A percentile compares a stretch with the other conserved stretches of the same genome.
Conservation (phyloP, 805 yeast species). For the Candida tallmaniae region DNA sequence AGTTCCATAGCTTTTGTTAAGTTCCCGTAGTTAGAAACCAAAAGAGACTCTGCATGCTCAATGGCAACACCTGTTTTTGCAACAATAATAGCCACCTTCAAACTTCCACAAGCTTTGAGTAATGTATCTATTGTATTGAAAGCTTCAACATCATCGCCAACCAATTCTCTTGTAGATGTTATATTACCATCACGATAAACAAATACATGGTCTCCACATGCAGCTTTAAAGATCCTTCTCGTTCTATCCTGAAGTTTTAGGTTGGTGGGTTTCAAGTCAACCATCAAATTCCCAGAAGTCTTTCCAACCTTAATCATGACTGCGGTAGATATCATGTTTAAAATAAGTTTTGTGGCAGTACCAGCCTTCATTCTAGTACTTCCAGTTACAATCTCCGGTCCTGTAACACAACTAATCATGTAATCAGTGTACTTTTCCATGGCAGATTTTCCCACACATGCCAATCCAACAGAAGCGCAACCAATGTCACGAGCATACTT, state of each 20-base stretch:
- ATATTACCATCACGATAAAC: not conserved
- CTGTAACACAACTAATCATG: slow-evolving; percentile 2
- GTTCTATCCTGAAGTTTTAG: slow-evolving; percentile 2
- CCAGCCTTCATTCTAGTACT: slow-evolving; percentile 5
- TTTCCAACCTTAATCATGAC: slow-evolving; percentile 3
- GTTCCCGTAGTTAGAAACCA: not conserved
- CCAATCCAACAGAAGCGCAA: slow-evolving; percentile 12
- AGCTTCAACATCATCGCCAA: not conserved
- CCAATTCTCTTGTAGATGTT: not conserved
- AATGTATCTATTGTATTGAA: not conserved
- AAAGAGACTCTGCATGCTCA: not conserved
- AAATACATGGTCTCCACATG: not conserved
- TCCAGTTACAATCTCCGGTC: slow-evolving; percentile 3
- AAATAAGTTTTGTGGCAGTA: slow-evolving; percentile 4
- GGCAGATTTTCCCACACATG: slow-evolving; percentile 1
- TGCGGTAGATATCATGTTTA: slow-evolving; percentile 1
- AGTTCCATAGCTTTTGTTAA: not conserved
- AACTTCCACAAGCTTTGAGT: not conserved
- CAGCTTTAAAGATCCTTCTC: slow-evolving; percentile 1
- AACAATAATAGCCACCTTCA: slow-evolving; percentile 2
- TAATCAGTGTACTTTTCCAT: slow-evolving; percentile 1
- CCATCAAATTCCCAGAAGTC: slow-evolving; percentile 5
- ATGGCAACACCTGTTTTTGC: slow-evolving; percentile 1
- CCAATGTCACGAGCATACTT: slow-evolving; percentile 15
- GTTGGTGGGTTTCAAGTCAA: slow-evolving; percentile 5